These are phyloP conservation scores for Globomyces pollinis-pini DNA, from an alignment of 192 early-diverging fungal species.

Conservation along the genomic window DNA sequence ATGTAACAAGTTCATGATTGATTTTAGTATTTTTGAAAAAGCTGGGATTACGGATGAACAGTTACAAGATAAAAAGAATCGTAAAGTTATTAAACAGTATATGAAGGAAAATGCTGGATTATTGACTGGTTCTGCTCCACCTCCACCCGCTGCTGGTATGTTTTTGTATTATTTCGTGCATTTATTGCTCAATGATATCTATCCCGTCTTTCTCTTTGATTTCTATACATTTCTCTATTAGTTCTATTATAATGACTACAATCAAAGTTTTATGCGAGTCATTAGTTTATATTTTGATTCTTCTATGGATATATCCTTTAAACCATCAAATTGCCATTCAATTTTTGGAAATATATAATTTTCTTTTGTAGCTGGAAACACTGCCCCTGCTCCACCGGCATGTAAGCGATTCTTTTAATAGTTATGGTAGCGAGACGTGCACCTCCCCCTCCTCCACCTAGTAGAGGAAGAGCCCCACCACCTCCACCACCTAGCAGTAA, in stretches of 20 bases:
- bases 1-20: not conserved
- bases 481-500: too few relatives aligned
- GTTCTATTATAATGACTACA: too few relatives aligned
- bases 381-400: not conserved
- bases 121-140: slow-evolving; percentile 2
- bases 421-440: slow-evolving; percentile 15
- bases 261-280: too few relatives aligned
- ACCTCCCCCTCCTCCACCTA: slow-evolving; percentile 26
- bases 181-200: not conserved
- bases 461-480: slow-evolving; percentile 6
- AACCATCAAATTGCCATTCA: too few relatives aligned
- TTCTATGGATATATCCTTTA: too few relatives aligned
- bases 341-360: too few relatives aligned
- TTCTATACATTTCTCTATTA: too few relatives aligned
- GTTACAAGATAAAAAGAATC: slow-evolving; percentile 31
- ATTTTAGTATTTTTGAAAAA: slow-evolving; percentile 31
- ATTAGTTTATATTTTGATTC: too few relatives aligned
- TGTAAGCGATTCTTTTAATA: too few relatives aligned
- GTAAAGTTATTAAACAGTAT: slow-evolving; percentile 40
- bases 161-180: too few relatives aligned
- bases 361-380: slow-evolving; percentile 8
- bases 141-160: slow-evolving; percentile 7
- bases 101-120: slow-evolving; percentile 37
- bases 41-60: slow-evolving; percentile 52
- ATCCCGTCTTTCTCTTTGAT: too few relatives aligned